Evolutionary conservation across 2,329 filamentous ascomycete species (phyloP).

Genomic region (Tolypocladium ophioglossoides): DNA sequence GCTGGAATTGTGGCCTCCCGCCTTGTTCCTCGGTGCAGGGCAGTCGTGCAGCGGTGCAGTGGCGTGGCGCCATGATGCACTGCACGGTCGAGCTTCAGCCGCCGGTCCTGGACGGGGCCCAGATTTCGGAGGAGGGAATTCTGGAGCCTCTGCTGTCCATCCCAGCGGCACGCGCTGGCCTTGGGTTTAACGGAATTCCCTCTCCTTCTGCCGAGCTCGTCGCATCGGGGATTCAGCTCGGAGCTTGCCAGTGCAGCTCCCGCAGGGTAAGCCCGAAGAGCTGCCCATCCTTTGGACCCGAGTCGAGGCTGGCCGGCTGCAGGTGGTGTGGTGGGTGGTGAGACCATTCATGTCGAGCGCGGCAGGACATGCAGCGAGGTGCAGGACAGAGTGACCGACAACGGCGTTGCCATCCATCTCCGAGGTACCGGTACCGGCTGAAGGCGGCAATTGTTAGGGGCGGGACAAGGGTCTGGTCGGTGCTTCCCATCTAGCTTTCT

Average conservation of each 20-base stretch:
- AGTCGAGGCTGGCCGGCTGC: neutral
- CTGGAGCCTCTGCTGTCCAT: neutral
- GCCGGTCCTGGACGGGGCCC: neutral
- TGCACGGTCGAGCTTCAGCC: neutral
- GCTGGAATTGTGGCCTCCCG: neutral
- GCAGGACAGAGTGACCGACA: conserved; percentile 1
- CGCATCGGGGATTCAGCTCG: neutral
- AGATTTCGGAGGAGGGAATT: neutral
- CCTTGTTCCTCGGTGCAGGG: too few relatives aligned
- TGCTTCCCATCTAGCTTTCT: neutral
- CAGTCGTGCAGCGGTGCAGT: neutral
- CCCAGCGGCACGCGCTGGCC: neutral
- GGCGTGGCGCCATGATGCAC: neutral
- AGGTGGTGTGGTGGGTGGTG: neutral
- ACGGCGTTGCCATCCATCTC: neutral
- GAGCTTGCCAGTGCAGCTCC: neutral
- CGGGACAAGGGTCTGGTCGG: conserved; percentile 4
- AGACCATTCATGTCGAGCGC: neutral
- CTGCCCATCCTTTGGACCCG: neutral
- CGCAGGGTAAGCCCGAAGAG: neutral
- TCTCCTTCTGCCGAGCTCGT: neutral
- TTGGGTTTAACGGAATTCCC: neutral
- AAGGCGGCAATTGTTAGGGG: conserved; percentile 2
- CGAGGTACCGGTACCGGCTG: conserved; percentile 5
- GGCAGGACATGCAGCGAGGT: neutral